Conservation (phyloP, 139 green algal genomes). For the Chlamydomonas applanata region DNA sequence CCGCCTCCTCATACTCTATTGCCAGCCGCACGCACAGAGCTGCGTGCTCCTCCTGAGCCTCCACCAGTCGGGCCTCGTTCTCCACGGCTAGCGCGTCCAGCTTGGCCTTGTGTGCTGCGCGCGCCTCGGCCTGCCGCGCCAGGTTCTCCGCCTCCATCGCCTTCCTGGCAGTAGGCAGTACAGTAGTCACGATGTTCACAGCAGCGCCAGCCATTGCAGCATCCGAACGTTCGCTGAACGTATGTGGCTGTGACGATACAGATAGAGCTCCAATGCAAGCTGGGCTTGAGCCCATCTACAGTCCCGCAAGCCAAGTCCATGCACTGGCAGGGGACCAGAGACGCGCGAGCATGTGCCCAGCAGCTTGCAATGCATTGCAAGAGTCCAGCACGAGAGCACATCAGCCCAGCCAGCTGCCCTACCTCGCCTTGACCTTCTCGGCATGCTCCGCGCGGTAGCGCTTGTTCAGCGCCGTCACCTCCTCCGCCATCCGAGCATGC, state of each 20-base stretch:
- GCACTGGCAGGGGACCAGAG: too few relatives aligned
- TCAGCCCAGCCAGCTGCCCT: too few relatives aligned
- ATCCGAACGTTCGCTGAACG: too few relatives aligned
- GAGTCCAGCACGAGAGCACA: too few relatives aligned
- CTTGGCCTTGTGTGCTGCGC: conserved; percentile 13
- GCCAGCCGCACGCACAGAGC: conserved; percentile 33
- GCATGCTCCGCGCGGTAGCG: background rate
- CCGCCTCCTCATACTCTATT: conserved; percentile 28
- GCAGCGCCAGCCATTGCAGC: too few relatives aligned
- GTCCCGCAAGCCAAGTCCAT: too few relatives aligned
- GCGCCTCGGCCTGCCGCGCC: conserved; percentile 16
- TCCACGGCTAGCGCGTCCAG: conserved; percentile 19
- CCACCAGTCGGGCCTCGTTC: conserved; percentile 20
- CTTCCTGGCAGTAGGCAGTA: conserved; percentile 5
- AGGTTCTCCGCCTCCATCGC: conserved; percentile 35
- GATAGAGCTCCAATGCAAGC: too few relatives aligned
- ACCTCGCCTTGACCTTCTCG: conserved; percentile 2
- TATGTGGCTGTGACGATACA: too few relatives aligned
- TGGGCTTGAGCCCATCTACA: too few relatives aligned
- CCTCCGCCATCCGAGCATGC: conserved; percentile 15
- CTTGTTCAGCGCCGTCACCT: conserved; percentile 5
- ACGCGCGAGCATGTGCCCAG: too few relatives aligned
- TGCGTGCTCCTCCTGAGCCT: conserved; percentile 26
- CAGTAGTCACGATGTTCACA: too few relatives aligned
- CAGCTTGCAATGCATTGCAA: too few relatives aligned